phyloP scores from a whole-genome alignment of 352 stramenopile species.

The Phytopythium cucurbitacearum region DNA sequence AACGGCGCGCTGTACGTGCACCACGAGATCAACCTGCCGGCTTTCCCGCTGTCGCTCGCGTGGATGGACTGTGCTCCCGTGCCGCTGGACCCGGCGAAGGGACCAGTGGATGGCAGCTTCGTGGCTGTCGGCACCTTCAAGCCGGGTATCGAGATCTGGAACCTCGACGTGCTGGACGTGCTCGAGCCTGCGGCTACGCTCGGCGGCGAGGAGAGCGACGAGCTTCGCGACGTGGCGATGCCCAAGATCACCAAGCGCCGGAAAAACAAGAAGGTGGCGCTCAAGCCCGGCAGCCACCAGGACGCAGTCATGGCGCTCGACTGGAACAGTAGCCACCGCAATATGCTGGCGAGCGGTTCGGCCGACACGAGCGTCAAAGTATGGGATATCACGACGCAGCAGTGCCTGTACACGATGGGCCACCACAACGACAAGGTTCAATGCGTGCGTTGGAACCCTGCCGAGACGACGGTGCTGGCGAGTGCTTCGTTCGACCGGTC shows the following conservation, averaged over 20 bases:
- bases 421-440: conserved; percentile 99
- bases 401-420: conserved; percentile 93
- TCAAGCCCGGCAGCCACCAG: conserved; percentile 94
- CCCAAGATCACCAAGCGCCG: conserved; percentile 66
- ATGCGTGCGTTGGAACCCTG: conserved; percentile 95
- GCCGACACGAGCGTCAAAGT: conserved; percentile 98
- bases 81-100: conserved; percentile 47
- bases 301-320: conserved; percentile 98
- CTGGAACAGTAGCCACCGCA: conserved; percentile 96
- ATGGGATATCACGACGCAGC: conserved; percentile 91
- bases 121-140: conserved; percentile 99
- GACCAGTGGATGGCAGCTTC: conserved; percentile 92
- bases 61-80: conserved; percentile 93
- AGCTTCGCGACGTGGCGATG: conserved; percentile 74
- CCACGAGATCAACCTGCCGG: conserved; percentile 99
- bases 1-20: conserved; percentile 98
- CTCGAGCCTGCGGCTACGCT: conserved; percentile 95
- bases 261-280: conserved; percentile 59
- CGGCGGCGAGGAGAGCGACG: conserved; percentile 89
- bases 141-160: conserved; percentile 99
- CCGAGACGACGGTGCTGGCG: conserved; percentile 94
- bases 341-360: conserved; percentile 97
- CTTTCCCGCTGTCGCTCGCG: conserved; percentile 97
- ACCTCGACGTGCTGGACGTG: conserved; percentile 98
- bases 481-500: conserved; percentile 94